A percentile compares a stretch with the other conserved stretches of the same genome.
Evolutionary conservation across 306 rosid genomes (phyloP).

Genomic region (Coriaria nepalensis): DNA sequence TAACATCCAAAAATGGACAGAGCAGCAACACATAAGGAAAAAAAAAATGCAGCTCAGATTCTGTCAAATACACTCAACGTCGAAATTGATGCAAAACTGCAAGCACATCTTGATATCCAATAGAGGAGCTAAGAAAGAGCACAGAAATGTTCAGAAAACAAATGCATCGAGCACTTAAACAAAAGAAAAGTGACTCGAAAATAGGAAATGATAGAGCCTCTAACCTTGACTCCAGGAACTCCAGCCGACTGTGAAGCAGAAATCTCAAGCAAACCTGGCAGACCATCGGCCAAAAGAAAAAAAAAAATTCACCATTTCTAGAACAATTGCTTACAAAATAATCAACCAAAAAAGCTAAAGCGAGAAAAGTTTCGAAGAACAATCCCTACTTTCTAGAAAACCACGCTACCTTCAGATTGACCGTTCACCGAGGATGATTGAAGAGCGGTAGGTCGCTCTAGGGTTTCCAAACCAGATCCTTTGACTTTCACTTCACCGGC

Average conservation of each 20-base stretch:
- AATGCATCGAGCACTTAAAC: neutral
- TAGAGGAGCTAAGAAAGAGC: too few species aligned
- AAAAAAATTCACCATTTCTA: slow-evolving; percentile 5
- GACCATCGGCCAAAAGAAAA: slow-evolving; percentile 19
- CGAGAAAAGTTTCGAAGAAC: neutral
- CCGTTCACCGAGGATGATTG: slow-evolving; percentile 14
- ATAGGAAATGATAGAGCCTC: slow-evolving; percentile 18
- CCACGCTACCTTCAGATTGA: slow-evolving; percentile 30
- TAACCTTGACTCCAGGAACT: slow-evolving; percentile 44
- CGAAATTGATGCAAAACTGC: too few species aligned
- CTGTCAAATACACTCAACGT: too few species aligned
- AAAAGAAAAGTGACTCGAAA: slow-evolving; percentile 1
- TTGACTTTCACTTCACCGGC: neutral
- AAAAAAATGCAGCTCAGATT: too few species aligned
- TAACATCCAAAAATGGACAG: too few species aligned
- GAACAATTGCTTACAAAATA: neutral
- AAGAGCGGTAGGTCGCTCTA: slow-evolving; percentile 25
- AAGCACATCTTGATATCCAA: too few species aligned
- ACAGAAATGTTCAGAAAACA: neutral
- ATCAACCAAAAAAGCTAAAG: neutral
- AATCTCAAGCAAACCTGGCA: slow-evolving; percentile 32
- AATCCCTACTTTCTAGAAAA: slow-evolving; percentile 2
- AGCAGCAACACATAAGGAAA: too few species aligned
- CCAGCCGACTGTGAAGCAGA: slow-evolving; percentile 20
- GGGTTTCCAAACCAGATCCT: slow-evolving; percentile 44